Evolutionary conservation across 228 moss, liverwort and hornwort genomes (phyloP), one percentile per base, ranked within the genome.

Genomic region (Sphagnum fallax): DNA sequence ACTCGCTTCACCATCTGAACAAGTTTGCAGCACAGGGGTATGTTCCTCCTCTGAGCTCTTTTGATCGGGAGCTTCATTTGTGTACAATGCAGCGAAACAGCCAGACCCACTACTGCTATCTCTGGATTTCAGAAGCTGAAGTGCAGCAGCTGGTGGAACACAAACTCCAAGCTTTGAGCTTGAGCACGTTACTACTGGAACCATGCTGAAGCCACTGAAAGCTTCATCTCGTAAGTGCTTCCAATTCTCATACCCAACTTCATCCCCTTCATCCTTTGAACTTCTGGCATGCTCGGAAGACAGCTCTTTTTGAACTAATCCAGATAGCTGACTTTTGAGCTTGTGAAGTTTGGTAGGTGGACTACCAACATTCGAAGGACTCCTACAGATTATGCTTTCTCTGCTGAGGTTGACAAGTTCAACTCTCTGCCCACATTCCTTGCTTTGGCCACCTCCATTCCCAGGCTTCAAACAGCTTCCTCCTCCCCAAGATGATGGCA

Each of bases 91-190:
- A 0, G 72, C 63, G 2, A 84, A 58, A 6, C 64, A 76, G 65
- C 80, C 82, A 4, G 88, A 84, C 65, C 84, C 84, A 18, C 32
- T 32, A 32, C 75, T 84, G 16, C 80, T 61, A n/a, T 84, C 84
- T 16, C 80, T 71, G 51, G 73, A 69, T 65, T 82, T 82, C 75
- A 32, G 32, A 32, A 32, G 32, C 32, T 32, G 32, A 32, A 32
- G 32, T 32, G 32, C 32, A 32, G 32, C 32, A 32, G 32, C 32
- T 32, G 32, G 32, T 32, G 32, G 32, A 32, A 32, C 32, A 32
- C 32, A 32, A 32, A 32, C 32, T 32, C 32, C 32, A 32, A 32
- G 32, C 32, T 32, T 32, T 32, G 32, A 32, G 32, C 32, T 32
- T 32, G 32, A 32, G 32, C 32, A 32, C 32, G 32, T 32, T 32